Conservation (phyloP, 495 filamentous ascomycete genomes). For the Aspergillus kassunensis region DNA sequence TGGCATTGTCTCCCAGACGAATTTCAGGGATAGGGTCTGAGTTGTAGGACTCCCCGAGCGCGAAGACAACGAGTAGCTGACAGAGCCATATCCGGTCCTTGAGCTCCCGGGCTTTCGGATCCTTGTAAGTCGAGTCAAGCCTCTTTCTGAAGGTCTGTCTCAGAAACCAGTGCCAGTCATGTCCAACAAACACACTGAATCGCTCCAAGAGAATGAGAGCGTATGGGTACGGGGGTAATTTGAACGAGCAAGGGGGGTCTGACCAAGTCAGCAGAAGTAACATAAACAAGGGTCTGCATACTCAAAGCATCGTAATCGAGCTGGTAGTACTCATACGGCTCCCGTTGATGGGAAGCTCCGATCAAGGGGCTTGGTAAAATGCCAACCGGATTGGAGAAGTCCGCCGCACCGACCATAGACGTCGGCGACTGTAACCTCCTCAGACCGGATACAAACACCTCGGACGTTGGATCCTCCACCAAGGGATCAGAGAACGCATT, state of each 20-base stretch:
- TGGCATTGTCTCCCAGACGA: too few species aligned
- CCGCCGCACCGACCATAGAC: not conserved
- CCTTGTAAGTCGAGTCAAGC: not conserved
- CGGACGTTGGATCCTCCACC: not conserved
- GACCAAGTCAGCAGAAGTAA: not conserved
- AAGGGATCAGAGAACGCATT: not conserved
- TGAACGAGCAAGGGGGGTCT: not conserved
- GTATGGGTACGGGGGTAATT: not conserved
- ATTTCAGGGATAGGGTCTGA: not conserved
- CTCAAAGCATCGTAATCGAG: not conserved
- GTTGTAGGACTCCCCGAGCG: not conserved
- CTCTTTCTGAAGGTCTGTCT: not conserved
- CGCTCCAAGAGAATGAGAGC: not conserved
- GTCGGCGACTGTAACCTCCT: not conserved
- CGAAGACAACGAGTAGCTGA: not conserved
- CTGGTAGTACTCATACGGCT: not conserved
- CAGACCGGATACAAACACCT: not conserved
- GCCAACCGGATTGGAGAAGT: not conserved
- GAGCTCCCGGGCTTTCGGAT: not conserved
- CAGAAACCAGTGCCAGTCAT: conserved; percentile 3
- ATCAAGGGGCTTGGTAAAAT: not conserved
- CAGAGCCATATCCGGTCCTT: not conserved
- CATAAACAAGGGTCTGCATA: not conserved
- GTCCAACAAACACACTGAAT: not conserved
- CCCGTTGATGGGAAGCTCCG: not conserved